Evolutionary conservation across 2,329 filamentous ascomycete genomes (phyloP), one percentile per base, ranked within the genome.

Genomic region (Fusarium sp.): DNA sequence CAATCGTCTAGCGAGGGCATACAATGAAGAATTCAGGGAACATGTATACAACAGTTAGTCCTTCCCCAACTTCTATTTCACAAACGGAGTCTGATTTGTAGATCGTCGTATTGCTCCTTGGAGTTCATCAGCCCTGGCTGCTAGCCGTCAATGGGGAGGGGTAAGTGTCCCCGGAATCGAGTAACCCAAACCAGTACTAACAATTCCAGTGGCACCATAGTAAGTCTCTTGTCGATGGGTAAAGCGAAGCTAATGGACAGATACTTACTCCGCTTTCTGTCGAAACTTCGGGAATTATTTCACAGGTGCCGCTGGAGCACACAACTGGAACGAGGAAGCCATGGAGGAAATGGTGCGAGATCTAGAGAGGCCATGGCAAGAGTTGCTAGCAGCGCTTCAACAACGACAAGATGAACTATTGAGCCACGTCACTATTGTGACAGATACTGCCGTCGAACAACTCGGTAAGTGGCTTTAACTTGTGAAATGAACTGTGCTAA

Each of bases 241-340:
- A 8, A 6, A 17, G 51, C 13, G 21, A 19, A 3, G 38, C 47
- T 67, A 31, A 61, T 5, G 47, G 36, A 50, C 42, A 80, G 75
- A 22, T 6, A 69, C 77, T 1, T 85, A 83, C 51, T 57, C 76
- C 19, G 82, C 83, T 0, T 85, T 84, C 57, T 84, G 82, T 50
- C 73, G 77, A 15, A 74, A 84, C 0, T 81, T 76, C 50, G 84
- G 84, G 1, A 64, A 75, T 9, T 63, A 84, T 50, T 53, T 0
- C 5, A 83, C 81, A 0, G 0, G 5, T 1, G 38, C 43, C 0
- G 66, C 59, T 5, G 77, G 77, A 0, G 40, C 34, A 2, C 78
- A 65, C n/a, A 79, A 80, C 57, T 85, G 83, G 83, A 86, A 86
- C 51, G 72, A 80, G 49, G 82, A 85, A 69, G 79, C 79, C 1